phyloP scores from a whole-genome alignment of 805 yeast species.

The Yamadazyma philogaea region DNA sequence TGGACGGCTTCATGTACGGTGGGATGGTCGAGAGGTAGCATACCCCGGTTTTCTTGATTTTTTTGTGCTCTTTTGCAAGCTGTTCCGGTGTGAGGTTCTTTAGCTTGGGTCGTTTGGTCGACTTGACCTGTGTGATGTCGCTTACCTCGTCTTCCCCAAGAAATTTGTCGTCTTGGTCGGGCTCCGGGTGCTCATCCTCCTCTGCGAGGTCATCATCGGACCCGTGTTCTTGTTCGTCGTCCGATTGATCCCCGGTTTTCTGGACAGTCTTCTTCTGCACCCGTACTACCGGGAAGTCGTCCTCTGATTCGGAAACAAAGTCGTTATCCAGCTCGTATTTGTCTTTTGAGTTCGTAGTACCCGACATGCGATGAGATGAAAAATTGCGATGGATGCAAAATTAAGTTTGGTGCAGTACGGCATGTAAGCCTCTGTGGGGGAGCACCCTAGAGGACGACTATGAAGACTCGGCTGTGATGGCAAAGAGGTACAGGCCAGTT shows the following conservation, averaged over 20 bases:
- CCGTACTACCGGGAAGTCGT: conserved; percentile 14
- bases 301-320: conserved; percentile 12
- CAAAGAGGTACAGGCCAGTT: too few relatives aligned
- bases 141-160: conserved; percentile 8
- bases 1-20: conserved; percentile 95
- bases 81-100: conserved; percentile 57
- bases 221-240: conserved; percentile 19
- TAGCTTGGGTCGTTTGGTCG: conserved; percentile 36
- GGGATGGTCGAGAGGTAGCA: conserved; percentile 90
- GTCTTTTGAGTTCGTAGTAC: neutral
- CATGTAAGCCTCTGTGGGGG: too few relatives aligned
- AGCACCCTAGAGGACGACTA: too few relatives aligned
- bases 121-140: conserved; percentile 15
- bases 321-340: conserved; percentile 13
- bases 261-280: conserved; percentile 13
- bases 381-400: conserved; percentile 4
- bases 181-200: conserved; percentile 10
- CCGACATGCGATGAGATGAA: conserved; percentile 10
- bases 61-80: conserved; percentile 51
- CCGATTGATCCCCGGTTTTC: conserved; percentile 14
- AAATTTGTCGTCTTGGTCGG: conserved; percentile 8
- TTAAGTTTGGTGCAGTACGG: too few relatives aligned
- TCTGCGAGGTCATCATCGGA: conserved; percentile 13
- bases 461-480: too few relatives aligned
- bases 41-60: conserved; percentile 76